A percentile compares a stretch with the other conserved stretches of the same genome.
phyloP scores from a whole-genome alignment of 345 rosid species.

The Durio zibethinus region DNA sequence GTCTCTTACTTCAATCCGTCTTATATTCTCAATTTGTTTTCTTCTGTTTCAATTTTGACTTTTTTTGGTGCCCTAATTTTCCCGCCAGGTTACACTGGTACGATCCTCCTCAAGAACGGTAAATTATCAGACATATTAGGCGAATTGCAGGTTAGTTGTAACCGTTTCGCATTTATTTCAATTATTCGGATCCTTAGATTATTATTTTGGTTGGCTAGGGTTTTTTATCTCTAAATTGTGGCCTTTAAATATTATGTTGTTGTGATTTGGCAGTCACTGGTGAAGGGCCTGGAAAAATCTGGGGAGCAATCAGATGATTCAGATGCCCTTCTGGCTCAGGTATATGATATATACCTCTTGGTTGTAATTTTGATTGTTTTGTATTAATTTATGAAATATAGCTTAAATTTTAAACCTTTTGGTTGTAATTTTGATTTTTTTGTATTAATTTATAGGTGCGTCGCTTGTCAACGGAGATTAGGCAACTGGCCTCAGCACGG shows the following conservation, averaged over 20 bases:
- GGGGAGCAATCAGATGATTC: slow-evolving; percentile 51
- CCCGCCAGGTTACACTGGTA: slow-evolving; percentile 66
- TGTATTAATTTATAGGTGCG: slow-evolving; percentile 41
- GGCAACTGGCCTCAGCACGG: slow-evolving; percentile 57
- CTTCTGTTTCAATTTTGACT: slow-evolving; percentile 6
- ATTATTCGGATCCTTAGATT: neutral
- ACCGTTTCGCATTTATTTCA: neutral
- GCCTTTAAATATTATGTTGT: neutral
- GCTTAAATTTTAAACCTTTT: neutral
- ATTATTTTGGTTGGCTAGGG: neutral
- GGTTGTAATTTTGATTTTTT: neutral
- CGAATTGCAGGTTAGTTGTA: slow-evolving; percentile 60
- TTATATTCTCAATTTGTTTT: too few species aligned
- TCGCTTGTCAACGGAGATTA: slow-evolving; percentile 62
- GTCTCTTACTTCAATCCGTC: neutral
- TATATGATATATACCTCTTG: slow-evolving; percentile 16
- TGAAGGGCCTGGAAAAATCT: slow-evolving; percentile 55
- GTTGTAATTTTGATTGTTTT: neutral
- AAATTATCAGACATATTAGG: slow-evolving; percentile 76
- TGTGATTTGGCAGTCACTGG: slow-evolving; percentile 41
- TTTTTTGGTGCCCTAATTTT: neutral
- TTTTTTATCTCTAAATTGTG: neutral
- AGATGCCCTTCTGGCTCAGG: slow-evolving; percentile 73
- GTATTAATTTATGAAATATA: slow-evolving; percentile 7
- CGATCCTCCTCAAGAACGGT: slow-evolving; percentile 70